Conservation (phyloP, 2,329 filamentous ascomycete genomes). For the Exophiala spinifera region DNA sequence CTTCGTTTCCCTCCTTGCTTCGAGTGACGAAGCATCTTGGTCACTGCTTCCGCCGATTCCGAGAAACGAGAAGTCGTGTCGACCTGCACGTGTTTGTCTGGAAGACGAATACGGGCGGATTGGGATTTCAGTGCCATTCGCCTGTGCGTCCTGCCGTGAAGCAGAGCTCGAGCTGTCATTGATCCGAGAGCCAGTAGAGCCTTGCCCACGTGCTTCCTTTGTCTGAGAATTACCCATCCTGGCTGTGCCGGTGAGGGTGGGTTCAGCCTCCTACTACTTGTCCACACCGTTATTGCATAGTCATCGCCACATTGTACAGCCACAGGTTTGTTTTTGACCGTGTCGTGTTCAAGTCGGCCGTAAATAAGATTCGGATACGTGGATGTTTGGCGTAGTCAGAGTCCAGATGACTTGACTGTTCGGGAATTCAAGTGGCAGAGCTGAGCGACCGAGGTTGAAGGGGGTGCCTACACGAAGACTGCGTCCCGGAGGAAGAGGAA, state of each 20-base stretch:
- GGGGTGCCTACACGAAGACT: not conserved
- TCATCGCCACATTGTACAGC: conserved; percentile 21
- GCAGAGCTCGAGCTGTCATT: conserved; percentile 18
- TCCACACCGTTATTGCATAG: conserved; percentile 6
- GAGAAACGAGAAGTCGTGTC: conserved; percentile 59
- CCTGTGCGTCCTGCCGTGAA: conserved; percentile 19
- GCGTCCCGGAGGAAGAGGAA: not conserved
- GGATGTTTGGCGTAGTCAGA: conserved; percentile 3
- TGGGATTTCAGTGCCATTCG: conserved; percentile 13
- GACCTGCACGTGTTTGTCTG: conserved; percentile 52
- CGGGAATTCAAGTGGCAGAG: not conserved
- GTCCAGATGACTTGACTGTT: not conserved
- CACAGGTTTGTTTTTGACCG: conserved; percentile 2
- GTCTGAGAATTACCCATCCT: conserved; percentile 48
- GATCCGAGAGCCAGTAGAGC: conserved; percentile 17
- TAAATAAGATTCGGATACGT: not conserved
- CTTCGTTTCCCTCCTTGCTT: conserved; percentile 76
- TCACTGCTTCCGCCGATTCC: conserved; percentile 51
- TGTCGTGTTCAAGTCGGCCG: not conserved
- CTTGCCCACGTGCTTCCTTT: conserved; percentile 42
- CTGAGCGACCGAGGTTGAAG: not conserved
- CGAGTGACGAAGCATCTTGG: conserved; percentile 49
- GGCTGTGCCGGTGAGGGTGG: conserved; percentile 6
- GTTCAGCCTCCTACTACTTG: conserved; percentile 17
- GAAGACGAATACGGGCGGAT: conserved; percentile 34